Evolutionary conservation across 345 rosid genomes (phyloP), one percentile per base, ranked within the genome.

Genomic region (Citrus inodora): DNA sequence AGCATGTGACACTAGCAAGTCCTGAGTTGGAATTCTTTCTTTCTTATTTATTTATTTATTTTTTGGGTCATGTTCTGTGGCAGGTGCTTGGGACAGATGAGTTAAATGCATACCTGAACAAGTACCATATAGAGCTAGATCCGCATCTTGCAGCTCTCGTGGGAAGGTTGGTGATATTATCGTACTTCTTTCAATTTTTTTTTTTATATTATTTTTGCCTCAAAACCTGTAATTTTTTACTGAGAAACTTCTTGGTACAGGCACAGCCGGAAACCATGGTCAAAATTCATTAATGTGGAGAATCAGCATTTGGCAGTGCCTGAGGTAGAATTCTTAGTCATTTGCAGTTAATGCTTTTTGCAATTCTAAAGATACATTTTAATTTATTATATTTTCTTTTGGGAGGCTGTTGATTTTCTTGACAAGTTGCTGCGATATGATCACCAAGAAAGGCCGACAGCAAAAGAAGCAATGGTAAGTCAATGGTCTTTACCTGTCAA

Each of bases 391-490:
- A 67, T 74, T 76, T 9, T 62, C 22, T 51, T 40, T 40, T 71
- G 71, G 7, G 84, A 96, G 99, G 98, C 99, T 80, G 81, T 96
- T 60, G 98, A 96, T 82, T 96, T 96, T 82, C 91, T 96, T 37
- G 99, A 96, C 88, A 96, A 91, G 86, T 86, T 96, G 90, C 87
- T 96, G 82, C 90, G 89, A 73, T 96, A 94, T 89, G 99, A 96
- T 87, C 98, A 94, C 82, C 95, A 88, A 80, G 99, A 96, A 85
- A 94, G 99, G 87, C 99, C 92, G 59, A 94, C 99, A 51, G 99
- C 99, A 30, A 94, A 92, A 87, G 98, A 93, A 85, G 99, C 99
- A 67, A 95, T 95, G 99, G 98, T 93, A 85, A 76, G 60, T 76
- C 27, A 40, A 3, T 65, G 21, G n/a, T 27, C 64, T 28, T 30